Percentiles rank a stretch among this genome's conserved stretches.
Evolutionary conservation across 257 asterid genomes (phyloP).

Genomic region (Solanum phureja): DNA sequence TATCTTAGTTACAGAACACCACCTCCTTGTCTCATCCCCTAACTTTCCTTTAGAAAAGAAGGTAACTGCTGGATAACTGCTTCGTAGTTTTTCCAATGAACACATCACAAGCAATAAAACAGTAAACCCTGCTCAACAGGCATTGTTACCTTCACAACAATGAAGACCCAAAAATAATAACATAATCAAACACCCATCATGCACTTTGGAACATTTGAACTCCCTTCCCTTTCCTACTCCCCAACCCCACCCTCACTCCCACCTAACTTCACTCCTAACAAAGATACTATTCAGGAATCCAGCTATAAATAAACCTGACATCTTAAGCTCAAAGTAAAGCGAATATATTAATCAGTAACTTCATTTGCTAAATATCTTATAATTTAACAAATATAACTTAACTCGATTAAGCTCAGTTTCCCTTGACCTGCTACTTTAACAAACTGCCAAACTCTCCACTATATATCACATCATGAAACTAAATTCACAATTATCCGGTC

Average conservation of each 20-base stretch:
- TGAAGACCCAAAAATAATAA: background rate
- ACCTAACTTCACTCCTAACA: background rate
- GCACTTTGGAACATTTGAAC: background rate
- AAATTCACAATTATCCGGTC: background rate
- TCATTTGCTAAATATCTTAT: too few relatives aligned
- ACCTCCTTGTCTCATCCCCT: background rate
- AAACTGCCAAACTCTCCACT: too few relatives aligned
- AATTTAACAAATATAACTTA: too few relatives aligned
- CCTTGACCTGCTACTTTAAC: too few relatives aligned
- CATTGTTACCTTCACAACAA: background rate
- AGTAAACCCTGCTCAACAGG: background rate
- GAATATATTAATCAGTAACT: too few relatives aligned
- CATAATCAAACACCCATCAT: background rate
- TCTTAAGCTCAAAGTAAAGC: background rate
- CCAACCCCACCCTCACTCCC: too few relatives aligned
- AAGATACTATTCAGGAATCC: background rate
- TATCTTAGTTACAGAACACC: background rate
- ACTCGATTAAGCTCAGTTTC: too few relatives aligned
- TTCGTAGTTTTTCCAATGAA: background rate
- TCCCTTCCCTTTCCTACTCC: background rate
- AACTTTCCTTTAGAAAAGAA: background rate
- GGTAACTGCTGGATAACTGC: background rate
- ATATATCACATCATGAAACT: too few relatives aligned
- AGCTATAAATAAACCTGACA: background rate
- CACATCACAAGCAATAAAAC: background rate